These are phyloP conservation scores for Orbilia brochopaga DNA, from an alignment of 2,329 filamentous ascomycete genomes.

Conservation along the genomic window DNA sequence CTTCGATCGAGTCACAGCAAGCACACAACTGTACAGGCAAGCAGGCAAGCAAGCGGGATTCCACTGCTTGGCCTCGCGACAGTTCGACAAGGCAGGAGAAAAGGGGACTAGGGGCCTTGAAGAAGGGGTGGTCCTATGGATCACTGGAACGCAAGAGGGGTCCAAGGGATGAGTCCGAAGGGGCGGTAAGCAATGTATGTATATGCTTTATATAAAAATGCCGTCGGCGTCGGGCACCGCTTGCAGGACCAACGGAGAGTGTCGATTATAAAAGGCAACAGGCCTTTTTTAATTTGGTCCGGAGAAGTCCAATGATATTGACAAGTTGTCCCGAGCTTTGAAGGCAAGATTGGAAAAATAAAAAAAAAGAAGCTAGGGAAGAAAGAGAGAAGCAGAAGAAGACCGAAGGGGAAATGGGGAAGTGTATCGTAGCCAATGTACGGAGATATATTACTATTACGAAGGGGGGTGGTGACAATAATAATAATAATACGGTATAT, in stretches of 20 bases:
- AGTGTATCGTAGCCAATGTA: conserved; percentile 24
- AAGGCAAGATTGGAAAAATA: conserved; percentile 1
- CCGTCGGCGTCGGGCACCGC: not conserved
- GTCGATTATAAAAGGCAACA: conserved; percentile 36
- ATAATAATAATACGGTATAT: conserved; percentile 9
- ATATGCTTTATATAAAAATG: not conserved
- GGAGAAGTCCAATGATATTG: conserved; percentile 41
- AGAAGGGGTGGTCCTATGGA: conserved; percentile 24
- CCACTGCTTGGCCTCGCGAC: conserved; percentile 24
- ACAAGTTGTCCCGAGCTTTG: conserved; percentile 51
- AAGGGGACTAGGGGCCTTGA: conserved; percentile 11
- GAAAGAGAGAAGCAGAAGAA: not conserved
- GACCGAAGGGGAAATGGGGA: conserved; percentile 20
- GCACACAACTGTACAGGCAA: conserved; percentile 20
- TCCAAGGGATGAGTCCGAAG: conserved; percentile 23
- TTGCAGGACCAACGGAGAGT: conserved; percentile 10
- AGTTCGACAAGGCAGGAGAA: conserved; percentile 16
- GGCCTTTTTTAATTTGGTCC: not conserved
- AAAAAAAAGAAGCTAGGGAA: conserved; percentile 23
- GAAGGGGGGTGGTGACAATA: too few relatives aligned
- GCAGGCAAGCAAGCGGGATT: conserved; percentile 29
- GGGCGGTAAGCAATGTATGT: conserved; percentile 24
- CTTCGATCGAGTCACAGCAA: conserved; percentile 48
- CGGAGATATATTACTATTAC: conserved; percentile 26
- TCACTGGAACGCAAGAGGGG: conserved; percentile 39